phyloP scores from a whole-genome alignment of 140 eudicot genomes.

The Flaveria floridana region DNA sequence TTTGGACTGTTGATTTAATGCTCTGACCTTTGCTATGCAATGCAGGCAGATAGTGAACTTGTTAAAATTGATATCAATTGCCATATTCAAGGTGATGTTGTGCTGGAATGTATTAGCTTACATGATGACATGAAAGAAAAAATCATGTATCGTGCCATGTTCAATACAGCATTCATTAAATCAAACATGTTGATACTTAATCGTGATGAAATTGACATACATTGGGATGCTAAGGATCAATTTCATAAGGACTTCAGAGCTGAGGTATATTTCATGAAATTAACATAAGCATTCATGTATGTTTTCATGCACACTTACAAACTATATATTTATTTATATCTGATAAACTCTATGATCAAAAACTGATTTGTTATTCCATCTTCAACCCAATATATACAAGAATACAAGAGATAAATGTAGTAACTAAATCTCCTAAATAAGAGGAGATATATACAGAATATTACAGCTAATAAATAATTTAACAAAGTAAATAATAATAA shows the following conservation, averaged over 20 bases:
- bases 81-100: conserved; percentile 75
- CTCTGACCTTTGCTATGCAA: conserved; percentile 18
- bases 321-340: conserved; percentile 1
- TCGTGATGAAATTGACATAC: conserved; percentile 64
- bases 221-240: conserved; percentile 63
- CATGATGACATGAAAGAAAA: conserved; percentile 51
- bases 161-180: conserved; percentile 72
- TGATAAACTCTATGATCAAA: too few relatives aligned
- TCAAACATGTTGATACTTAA: conserved; percentile 64
- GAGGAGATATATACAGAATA: too few relatives aligned
- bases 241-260: conserved; percentile 67
- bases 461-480: too few relatives aligned
- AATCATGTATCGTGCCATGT: conserved; percentile 70
- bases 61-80: conserved; percentile 70
- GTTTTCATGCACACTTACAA: conserved; percentile 11
- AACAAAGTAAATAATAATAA: too few relatives aligned
- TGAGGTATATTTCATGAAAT: conserved; percentile 50
- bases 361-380: too few relatives aligned
- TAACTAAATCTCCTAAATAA: too few relatives aligned
- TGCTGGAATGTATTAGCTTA: conserved; percentile 73
- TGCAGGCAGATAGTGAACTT: conserved; percentile 73
- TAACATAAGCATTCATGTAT: conserved; percentile 1
- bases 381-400: too few relatives aligned
- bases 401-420: too few relatives aligned
- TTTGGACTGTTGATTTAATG: conserved; percentile 8